A percentile compares a stretch with the other conserved stretches of the same genome.
These are phyloP conservation scores for Ophiostoma sp. DNA, from an alignment of 2,329 filamentous ascomycete genomes.

Conservation along the genomic window DNA sequence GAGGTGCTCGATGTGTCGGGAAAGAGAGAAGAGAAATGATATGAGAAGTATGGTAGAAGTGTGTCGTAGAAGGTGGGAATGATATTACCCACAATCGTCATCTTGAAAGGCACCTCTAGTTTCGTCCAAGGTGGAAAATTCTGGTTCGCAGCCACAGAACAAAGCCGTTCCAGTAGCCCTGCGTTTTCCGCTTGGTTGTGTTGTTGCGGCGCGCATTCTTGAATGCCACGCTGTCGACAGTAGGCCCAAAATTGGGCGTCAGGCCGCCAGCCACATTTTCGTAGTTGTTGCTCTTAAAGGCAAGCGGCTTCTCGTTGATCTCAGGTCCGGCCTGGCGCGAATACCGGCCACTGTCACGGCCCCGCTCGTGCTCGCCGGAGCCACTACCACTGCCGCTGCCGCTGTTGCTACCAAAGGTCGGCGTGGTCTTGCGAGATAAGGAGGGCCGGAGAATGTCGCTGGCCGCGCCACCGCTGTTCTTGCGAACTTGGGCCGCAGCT, in stretches of 20 bases:
- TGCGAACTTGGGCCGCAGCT: conserved; percentile 41
- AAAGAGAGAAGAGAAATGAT: not conserved
- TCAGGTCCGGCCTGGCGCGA: conserved; percentile 25
- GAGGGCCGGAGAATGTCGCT: conserved; percentile 27
- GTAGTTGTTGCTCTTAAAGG: conserved; percentile 50
- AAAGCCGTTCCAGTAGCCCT: conserved; percentile 62
- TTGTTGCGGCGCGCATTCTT: conserved; percentile 45
- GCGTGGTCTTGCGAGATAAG: conserved; percentile 34
- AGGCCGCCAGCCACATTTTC: conserved; percentile 42
- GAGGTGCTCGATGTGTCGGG: not conserved
- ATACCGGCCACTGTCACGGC: conserved; percentile 16
- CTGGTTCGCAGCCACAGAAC: conserved; percentile 65
- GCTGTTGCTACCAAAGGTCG: conserved; percentile 28
- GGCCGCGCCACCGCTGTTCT: conserved; percentile 41
- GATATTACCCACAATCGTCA: not conserved
- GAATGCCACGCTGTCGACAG: conserved; percentile 48
- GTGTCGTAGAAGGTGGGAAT: not conserved
- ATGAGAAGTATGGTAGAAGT: not conserved
- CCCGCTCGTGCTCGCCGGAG: conserved; percentile 27
- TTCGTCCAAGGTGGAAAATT: conserved; percentile 39
- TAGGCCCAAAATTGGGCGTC: conserved; percentile 38
- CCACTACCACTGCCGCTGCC: conserved; percentile 19
- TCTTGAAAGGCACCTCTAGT: conserved; percentile 20
- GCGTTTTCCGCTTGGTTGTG: conserved; percentile 60
- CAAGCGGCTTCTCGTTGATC: conserved; percentile 43